Evolutionary conservation across 352 stramenopile species (phyloP), one percentile per base, ranked within the genome.

Genomic region (Phytophthora capsici): DNA sequence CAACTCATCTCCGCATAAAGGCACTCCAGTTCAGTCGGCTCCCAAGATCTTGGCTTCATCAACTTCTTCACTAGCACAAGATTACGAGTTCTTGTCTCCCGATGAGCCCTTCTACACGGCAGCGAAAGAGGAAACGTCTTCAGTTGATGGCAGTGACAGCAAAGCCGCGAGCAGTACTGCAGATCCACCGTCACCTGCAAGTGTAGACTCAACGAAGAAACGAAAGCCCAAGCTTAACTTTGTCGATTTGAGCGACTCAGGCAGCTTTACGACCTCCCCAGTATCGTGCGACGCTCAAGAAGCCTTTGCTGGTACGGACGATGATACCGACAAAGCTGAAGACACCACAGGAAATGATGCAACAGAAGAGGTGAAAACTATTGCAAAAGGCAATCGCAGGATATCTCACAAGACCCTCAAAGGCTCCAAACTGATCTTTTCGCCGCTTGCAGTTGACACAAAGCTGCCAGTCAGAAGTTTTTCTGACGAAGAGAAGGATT

Each of bases 401-500:
- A 66, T 69, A 14, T 65, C 63, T 0, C 44, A 71, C 32, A 73
- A 69, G 46, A 68, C 50, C 12, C 62, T 46, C 20, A 44, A 80
- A 59, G 75, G 61, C 5, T 52, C 73, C n/a, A 79, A 82, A 43
- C 20, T 84, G 40, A 67, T 82, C 8, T 81, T 81, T 32, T 84
- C 75, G 1, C 77, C 75, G 1, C 55, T 84, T 45, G 73, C 70
- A 28, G 55, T 80, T 34, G 63, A 71, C 14, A 25, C 45, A 16
- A 75, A 68, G 26, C 25, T 49, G 17, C 19, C 44, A 48, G 52
- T n/a, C 23, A 66, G 34, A 52, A 66, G 40, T 13, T 71, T 48
- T 25, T 66, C 49, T 32, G 64, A 43, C 38, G 43, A 62, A 26
- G 13, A 61, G 40, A 50, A 64, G 16, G 38, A 57, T 9, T 41